Evolutionary conservation across 257 asterid species (phyloP), one percentile per base, ranked within the genome.

Genomic region (Verbascum thapsus): DNA sequence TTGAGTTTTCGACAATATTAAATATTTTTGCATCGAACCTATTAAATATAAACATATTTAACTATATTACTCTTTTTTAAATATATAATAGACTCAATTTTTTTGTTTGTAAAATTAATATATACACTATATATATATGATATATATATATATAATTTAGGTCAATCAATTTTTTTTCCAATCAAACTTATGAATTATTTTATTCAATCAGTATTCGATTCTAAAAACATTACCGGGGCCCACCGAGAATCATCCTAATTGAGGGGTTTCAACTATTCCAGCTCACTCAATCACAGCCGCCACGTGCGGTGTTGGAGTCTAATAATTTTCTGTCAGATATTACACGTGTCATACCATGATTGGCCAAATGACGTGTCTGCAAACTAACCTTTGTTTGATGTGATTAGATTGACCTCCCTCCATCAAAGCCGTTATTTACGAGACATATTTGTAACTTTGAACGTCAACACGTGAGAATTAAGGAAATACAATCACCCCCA

Each of bases 241-340:
- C n/a, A n/a, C n/a, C n/a, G n/a, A n/a, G n/a, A n/a, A n/a, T n/a
- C 32, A 26, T 26, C 5, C 5, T 26, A 26, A 39, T 59, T 16
- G 47, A 50, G 56, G 47, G 30, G 30, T 18, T 15, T 34, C 58
- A 51, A 48, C 8, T 20, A 41, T 34, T 45, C 23, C 52, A 8
- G 19, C 53, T 54, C 32, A 39, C 63, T 64, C 60, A 43, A 76
- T 68, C 68, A 69, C 45, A 78, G 72, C 75, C 74, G 77, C 79
- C 82, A 77, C 80, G 76, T 80, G 82, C 58, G 72, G 19, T 80
- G 74, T 43, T 35, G 10, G 32, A 18, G 72, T 74, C 80, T 62
- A 69, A 58, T 17, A 50, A 45, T 61, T 12, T 4, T 12, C 10
- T 10, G 5, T 26, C 7, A 8, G 3, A 39, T 22, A 4, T n/a